These are phyloP conservation scores for Claviceps maximensis DNA, from an alignment of 2,329 filamentous ascomycete genomes.

Conservation along the genomic window DNA sequence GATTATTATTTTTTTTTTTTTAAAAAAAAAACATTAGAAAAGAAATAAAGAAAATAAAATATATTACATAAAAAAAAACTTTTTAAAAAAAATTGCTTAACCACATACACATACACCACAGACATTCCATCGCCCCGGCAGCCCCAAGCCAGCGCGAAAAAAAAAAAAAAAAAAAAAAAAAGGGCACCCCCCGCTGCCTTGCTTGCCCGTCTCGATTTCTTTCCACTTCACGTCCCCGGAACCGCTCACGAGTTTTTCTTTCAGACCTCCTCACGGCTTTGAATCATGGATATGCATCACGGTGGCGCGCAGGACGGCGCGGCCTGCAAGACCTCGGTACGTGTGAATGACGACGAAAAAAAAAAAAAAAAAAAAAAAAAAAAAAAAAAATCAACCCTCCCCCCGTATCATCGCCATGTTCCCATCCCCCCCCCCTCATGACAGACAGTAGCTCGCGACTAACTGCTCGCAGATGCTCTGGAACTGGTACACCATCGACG, in stretches of 20 bases:
- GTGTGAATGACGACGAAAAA: background rate
- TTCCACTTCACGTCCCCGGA: too few relatives aligned
- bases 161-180: background rate
- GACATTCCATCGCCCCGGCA: too few relatives aligned
- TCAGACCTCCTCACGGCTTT: background rate
- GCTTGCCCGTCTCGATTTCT: background rate
- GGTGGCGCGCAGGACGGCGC: constrained; percentile 7
- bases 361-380: background rate
- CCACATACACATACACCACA: too few relatives aligned
- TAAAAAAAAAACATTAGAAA: too few relatives aligned
- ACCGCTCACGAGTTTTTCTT: too few relatives aligned
- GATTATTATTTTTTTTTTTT: too few relatives aligned
- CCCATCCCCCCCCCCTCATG: background rate
- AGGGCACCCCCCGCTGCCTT: background rate
- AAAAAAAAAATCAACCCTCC: background rate
- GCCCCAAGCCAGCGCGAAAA: too few relatives aligned
- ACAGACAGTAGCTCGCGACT: too few relatives aligned
- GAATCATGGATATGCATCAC: constrained; percentile 13
- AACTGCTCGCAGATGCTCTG: constrained; percentile 79
- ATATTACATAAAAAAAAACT: too few relatives aligned
- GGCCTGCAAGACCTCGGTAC: constrained; percentile 21
- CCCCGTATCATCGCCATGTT: too few relatives aligned
- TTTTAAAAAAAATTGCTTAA: too few relatives aligned
- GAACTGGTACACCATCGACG: constrained; percentile 63
- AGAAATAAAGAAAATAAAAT: too few relatives aligned